These are phyloP conservation scores for Bruguiera sexangula DNA, from an alignment of 345 rosid genomes.

Conservation along the genomic window DNA sequence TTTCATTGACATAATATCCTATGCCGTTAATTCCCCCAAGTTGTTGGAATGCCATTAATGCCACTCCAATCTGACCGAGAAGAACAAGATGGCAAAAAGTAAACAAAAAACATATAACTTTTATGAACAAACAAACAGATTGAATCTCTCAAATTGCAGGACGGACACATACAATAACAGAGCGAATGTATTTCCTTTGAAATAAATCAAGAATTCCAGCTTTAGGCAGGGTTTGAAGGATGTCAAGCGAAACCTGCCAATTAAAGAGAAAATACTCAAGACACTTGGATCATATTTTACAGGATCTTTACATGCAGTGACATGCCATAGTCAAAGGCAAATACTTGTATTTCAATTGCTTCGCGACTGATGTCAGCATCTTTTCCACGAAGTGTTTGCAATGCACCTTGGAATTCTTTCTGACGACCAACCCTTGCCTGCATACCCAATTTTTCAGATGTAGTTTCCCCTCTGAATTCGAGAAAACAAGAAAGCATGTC, in stretches of 20 bases:
- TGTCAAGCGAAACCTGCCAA: conserved; percentile 22
- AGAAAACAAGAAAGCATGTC: no score
- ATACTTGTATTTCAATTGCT: conserved; percentile 60
- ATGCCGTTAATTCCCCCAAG: conserved; percentile 8
- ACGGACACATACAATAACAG: not conserved
- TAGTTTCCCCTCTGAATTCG: no score
- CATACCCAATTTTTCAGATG: not conserved
- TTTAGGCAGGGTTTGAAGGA: conserved; percentile 21
- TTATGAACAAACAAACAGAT: not conserved
- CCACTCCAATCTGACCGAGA: conserved; percentile 12
- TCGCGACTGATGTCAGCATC: conserved; percentile 56
- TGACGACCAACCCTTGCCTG: conserved; percentile 65
- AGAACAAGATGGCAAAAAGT: not conserved
- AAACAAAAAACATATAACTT: not conserved
- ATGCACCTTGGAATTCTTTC: conserved; percentile 54
- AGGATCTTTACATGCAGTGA: not conserved
- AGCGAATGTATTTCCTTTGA: conserved; percentile 16
- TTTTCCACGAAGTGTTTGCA: conserved; percentile 58
- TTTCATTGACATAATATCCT: not conserved
- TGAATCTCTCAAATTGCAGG: not conserved
- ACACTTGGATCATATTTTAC: not conserved
- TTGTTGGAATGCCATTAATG: conserved; percentile 13
- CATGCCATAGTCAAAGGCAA: not conserved
- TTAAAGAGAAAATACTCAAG: not conserved
- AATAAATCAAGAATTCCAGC: conserved; percentile 24